These are phyloP conservation scores for Carex kokanica DNA, from an alignment of 176 grass and related monocot genomes.

Conservation along the genomic window DNA sequence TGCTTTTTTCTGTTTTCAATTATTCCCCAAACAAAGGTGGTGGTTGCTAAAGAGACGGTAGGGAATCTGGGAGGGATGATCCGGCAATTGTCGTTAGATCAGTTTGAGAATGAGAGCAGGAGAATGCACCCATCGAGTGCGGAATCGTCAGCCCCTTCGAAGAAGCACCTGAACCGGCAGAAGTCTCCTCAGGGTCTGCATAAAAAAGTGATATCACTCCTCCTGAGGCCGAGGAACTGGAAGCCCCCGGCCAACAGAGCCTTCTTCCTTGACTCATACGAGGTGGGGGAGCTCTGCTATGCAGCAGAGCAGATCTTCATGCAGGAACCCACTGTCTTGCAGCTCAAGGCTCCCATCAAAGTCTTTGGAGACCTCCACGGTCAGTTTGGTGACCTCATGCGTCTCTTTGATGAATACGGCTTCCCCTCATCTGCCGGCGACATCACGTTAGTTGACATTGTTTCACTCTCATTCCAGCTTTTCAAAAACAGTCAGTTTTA, in stretches of 20 bases:
- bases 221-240: conserved; percentile 93
- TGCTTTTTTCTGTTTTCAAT: not conserved
- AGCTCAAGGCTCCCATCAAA: conserved; percentile 96
- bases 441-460: conserved; percentile 69
- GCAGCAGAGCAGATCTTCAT: conserved; percentile 97
- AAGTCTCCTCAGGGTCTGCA: conserved; percentile 89
- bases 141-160: conserved; percentile 50
- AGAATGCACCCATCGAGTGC: conserved; percentile 82
- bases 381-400: conserved; percentile 98
- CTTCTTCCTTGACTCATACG: conserved; percentile 95
- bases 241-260: conserved; percentile 72
- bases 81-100: conserved; percentile 88
- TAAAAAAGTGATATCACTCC: conserved; percentile 88
- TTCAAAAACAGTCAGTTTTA: conserved; percentile 14
- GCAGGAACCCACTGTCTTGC: conserved; percentile 93
- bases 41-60: conserved; percentile 94
- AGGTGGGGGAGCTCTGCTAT: conserved; percentile 94
- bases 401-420: conserved; percentile 97
- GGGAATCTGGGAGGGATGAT: conserved; percentile 92
- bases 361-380: conserved; percentile 99
- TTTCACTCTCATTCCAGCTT: conserved; percentile 21
- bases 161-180: conserved; percentile 82
- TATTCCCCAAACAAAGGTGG: conserved; percentile 52
- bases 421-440: conserved; percentile 93
- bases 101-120: conserved; percentile 99